Conservation (phyloP, 2,329 filamentous ascomycete genomes). For the Chaetomiaceae sp. region DNA sequence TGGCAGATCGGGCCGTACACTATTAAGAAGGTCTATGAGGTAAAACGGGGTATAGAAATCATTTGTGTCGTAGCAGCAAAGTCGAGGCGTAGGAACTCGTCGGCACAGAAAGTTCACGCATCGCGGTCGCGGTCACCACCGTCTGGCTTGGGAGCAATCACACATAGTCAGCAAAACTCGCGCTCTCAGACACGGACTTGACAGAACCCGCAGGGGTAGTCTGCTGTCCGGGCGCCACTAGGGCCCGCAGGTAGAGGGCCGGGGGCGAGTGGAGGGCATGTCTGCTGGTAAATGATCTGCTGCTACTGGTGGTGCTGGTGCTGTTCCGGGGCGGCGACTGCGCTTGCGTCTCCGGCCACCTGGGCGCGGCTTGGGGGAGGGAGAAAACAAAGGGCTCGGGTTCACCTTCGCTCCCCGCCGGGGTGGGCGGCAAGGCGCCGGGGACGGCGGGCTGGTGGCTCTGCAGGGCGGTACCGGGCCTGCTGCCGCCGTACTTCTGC, state of each 20-base stretch:
- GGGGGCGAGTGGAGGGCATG: background rate
- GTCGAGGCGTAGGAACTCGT: background rate
- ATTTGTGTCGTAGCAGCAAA: no score
- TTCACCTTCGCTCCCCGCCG: slow-evolving; percentile 58
- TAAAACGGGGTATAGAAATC: background rate
- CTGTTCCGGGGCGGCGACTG: no score
- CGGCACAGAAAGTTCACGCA: slow-evolving; percentile 14
- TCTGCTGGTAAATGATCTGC: no score
- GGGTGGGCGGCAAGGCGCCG: slow-evolving; percentile 55
- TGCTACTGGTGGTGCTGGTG: no score
- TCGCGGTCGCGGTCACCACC: slow-evolving; percentile 38
- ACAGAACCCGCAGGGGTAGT: slow-evolving; percentile 19
- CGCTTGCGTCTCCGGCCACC: slow-evolving; percentile 3
- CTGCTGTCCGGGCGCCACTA: slow-evolving; percentile 5
- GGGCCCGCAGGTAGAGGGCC: background rate
- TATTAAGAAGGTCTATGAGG: slow-evolving; percentile 10
- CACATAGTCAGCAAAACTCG: slow-evolving; percentile 38
- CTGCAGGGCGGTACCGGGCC: slow-evolving; percentile 48
- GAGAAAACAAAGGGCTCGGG: slow-evolving; percentile 36
- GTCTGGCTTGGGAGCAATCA: slow-evolving; percentile 36
- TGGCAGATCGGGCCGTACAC: no score
- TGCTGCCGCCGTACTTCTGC: slow-evolving; percentile 39
- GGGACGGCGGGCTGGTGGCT: slow-evolving; percentile 46
- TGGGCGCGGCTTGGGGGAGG: slow-evolving; percentile 10
- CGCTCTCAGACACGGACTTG: slow-evolving; percentile 27